A percentile compares a stretch with the other conserved stretches of the same genome.
Evolutionary conservation across 208 protist genomes (phyloP).

Genomic region (Leishmania amazonensis): DNA sequence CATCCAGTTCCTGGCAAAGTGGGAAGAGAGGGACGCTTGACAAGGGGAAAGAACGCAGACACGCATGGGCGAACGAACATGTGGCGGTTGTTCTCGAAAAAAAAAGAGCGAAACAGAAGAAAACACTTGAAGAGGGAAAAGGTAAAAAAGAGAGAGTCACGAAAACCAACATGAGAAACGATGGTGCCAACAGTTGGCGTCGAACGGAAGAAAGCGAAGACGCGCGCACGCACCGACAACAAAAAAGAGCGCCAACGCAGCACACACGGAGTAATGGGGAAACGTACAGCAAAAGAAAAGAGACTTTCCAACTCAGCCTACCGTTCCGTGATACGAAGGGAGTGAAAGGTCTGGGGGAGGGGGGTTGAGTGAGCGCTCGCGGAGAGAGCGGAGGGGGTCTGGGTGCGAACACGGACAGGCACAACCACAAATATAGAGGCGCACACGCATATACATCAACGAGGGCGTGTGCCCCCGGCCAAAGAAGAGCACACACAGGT

Average conservation of each 20-base stretch:
- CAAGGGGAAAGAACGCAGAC: not conserved
- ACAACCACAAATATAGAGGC: not conserved
- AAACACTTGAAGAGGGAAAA: not conserved
- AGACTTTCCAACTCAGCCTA: not conserved
- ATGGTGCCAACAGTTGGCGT: not conserved
- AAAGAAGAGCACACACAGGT: not conserved
- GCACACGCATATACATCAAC: not conserved
- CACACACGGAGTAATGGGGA: not conserved
- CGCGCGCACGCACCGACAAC: not conserved
- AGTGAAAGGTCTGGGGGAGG: not conserved
- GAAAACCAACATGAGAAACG: slow-evolving; percentile 8
- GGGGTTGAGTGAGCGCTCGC: not conserved
- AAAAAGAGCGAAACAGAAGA: not conserved
- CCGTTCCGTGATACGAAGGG: not conserved
- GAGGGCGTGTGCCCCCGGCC: not conserved
- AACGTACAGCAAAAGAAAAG: not conserved
- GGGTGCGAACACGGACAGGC: not conserved
- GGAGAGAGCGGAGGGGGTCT: not conserved
- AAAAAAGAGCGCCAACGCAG: not conserved
- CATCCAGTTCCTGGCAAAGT: not conserved
- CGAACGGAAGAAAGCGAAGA: not conserved
- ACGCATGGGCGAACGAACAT: not conserved
- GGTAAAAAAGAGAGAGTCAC: not conserved
- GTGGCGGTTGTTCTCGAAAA: not conserved
- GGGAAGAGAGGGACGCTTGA: not conserved